phyloP scores from a whole-genome alignment of 495 filamentous ascomycete genomes.

The Rhizodiscina lignyota region DNA sequence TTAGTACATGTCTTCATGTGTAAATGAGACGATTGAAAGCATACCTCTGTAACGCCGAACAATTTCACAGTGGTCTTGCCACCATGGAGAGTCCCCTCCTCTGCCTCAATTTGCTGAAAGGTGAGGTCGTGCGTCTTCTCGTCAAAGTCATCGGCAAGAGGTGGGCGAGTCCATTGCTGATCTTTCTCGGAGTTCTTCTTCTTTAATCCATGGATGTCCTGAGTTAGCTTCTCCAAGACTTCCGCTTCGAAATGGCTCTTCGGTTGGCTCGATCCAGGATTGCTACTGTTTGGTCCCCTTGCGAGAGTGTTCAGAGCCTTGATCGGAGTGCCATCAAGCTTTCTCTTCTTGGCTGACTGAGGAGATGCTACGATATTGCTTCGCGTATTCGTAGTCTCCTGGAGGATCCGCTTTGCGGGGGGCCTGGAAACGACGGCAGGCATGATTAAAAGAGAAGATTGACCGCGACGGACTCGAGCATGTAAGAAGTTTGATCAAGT shows the following conservation, averaged over 20 bases:
- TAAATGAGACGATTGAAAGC: constrained; percentile 1
- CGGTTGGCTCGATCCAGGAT: constrained; percentile 54
- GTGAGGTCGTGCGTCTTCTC: constrained; percentile 52
- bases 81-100: constrained; percentile 64
- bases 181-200: constrained; percentile 78
- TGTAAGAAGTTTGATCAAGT: no score
- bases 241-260: constrained; percentile 91
- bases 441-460: no score
- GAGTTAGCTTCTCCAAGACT: constrained; percentile 83
- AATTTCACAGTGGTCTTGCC: constrained; percentile 65
- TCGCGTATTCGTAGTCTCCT: constrained; percentile 36
- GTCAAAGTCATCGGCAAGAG: constrained; percentile 48
- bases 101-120: constrained; percentile 92
- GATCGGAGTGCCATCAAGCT: constrained; percentile 38
- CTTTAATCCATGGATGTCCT: constrained; percentile 75
- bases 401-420: constrained; percentile 36
- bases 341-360: constrained; percentile 54
- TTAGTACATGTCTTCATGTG: constrained; percentile 1
- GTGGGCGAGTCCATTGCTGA: constrained; percentile 80
- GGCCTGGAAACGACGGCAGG: no score
- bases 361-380: constrained; percentile 32
- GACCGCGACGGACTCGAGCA: no score
- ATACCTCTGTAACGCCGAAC: constrained; percentile 91
- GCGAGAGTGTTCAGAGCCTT: constrained; percentile 40
- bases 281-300: constrained; percentile 38